Conservation (phyloP, 83 land plant genomes). For the Picea abies region DNA sequence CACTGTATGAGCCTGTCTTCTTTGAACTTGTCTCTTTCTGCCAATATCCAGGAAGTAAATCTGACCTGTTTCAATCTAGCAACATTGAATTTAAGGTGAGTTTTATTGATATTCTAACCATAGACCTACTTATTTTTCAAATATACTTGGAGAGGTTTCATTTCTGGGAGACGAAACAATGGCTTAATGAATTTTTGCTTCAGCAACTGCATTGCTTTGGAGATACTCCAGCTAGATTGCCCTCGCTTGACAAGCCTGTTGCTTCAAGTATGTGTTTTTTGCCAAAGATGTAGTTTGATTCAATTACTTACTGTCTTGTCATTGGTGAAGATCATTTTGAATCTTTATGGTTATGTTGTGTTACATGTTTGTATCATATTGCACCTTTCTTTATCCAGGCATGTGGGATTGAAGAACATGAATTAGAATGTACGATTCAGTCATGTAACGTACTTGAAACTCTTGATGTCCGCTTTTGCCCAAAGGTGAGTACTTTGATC, state of each 20-base stretch:
- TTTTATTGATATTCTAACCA: background rate
- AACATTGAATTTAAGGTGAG: conserved; percentile 44
- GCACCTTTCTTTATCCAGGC: conserved; percentile 26
- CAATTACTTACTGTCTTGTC: background rate
- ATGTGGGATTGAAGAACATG: conserved; percentile 35
- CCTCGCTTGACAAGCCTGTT: conserved; percentile 43
- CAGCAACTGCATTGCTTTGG: conserved; percentile 46
- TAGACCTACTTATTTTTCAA: background rate
- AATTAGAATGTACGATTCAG: conserved; percentile 28
- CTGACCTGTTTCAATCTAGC: conserved; percentile 36
- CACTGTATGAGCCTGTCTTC: conserved; percentile 33
- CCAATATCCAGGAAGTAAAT: conserved; percentile 43
- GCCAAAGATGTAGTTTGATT: background rate
- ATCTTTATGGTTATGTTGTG: background rate
- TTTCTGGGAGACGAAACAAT: background rate
- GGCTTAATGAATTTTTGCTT: background rate
- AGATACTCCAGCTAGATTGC: conserved; percentile 41
- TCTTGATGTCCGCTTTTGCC: conserved; percentile 44
- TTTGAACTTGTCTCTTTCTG: conserved; percentile 47
- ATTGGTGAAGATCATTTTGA: background rate
- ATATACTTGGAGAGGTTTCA: background rate
- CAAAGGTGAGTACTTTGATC: conserved; percentile 27
- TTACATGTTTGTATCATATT: background rate
- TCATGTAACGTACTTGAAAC: conserved; percentile 43
- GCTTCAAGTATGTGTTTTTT: conserved; percentile 32